Evolutionary conservation across 495 filamentous ascomycete genomes (phyloP).

Genomic region (Geoglossum glabrum): DNA sequence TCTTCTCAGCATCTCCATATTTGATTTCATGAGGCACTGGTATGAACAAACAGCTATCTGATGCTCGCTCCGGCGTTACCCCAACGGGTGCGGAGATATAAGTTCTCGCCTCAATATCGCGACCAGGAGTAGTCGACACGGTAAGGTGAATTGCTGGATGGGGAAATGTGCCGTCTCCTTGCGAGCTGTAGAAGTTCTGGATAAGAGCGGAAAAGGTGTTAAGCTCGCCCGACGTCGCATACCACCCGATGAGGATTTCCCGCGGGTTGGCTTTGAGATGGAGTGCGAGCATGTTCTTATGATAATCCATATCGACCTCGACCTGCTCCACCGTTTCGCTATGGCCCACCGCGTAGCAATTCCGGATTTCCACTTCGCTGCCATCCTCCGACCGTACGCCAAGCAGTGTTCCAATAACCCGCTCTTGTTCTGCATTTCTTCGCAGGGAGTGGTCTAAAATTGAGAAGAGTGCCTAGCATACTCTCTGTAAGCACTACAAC

Average conservation of each 20-base stretch:
- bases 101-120: constrained; percentile 65
- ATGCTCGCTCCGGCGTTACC: constrained; percentile 80
- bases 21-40: constrained; percentile 85
- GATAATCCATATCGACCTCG: constrained; percentile 98
- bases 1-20: constrained; percentile 79
- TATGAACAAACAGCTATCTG: constrained; percentile 89
- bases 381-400: constrained; percentile 88
- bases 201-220: constrained; percentile 97
- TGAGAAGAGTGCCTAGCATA: constrained; percentile 65
- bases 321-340: constrained; percentile 91
- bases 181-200: constrained; percentile 97
- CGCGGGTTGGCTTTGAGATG: constrained; percentile 86
- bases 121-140: constrained; percentile 66
- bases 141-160: constrained; percentile 93
- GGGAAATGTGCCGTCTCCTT: constrained; percentile 89
- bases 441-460: constrained; percentile 93
- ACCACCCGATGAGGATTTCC: constrained; percentile 92
- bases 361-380: constrained; percentile 82
- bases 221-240: constrained; percentile 84
- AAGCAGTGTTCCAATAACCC: constrained; percentile 89
- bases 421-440: constrained; percentile 70
- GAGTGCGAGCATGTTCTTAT: constrained; percentile 92
- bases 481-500: constrained; percentile 1
- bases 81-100: constrained; percentile 93
- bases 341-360: constrained; percentile 92